phyloP scores from a whole-genome alignment of 2,329 filamentous ascomycete species.

The Colletotrichum kahawae region DNA sequence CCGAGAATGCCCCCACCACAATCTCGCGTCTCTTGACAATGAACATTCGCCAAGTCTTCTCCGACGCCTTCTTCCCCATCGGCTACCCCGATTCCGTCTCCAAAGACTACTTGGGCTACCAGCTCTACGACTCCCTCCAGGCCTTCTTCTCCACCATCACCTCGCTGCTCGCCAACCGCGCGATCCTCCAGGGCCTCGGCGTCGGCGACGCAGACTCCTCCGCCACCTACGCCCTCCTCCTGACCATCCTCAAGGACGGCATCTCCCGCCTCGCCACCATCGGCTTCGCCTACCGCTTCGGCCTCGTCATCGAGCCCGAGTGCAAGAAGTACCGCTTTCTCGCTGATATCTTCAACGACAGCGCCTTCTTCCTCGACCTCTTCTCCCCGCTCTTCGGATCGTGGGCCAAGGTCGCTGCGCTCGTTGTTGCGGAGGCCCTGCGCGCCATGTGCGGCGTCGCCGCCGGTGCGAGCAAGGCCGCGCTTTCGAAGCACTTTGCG shows the following conservation, averaged over 20 bases:
- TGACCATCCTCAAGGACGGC: constrained; percentile 83
- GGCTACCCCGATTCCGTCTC: constrained; percentile 91
- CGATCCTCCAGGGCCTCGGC: constrained; percentile 80
- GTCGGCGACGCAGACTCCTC: constrained; percentile 82
- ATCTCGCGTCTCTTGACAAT: not conserved
- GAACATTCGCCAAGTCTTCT: constrained; percentile 39
- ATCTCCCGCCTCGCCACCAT: constrained; percentile 85
- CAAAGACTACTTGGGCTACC: constrained; percentile 80
- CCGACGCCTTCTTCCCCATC: constrained; percentile 79
- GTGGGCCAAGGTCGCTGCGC: constrained; percentile 52
- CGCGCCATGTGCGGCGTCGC: constrained; percentile 83
- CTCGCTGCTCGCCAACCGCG: constrained; percentile 78
- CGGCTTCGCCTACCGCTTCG: constrained; percentile 81
- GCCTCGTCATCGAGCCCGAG: constrained; percentile 84
- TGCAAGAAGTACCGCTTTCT: constrained; percentile 89
- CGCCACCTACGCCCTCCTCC: constrained; percentile 79
- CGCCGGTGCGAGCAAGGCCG: constrained; percentile 88
- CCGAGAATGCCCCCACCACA: constrained; percentile 17
- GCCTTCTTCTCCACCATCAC: constrained; percentile 86
- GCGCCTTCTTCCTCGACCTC: constrained; percentile 84
- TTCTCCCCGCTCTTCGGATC: constrained; percentile 75
- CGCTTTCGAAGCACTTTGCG: constrained; percentile 90
- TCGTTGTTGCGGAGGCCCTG: constrained; percentile 56
- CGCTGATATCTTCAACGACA: constrained; percentile 88
- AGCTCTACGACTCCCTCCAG: constrained; percentile 76